Conservation (phyloP, 805 yeast species). For the Hanseniaspora occidentalis region DNA sequence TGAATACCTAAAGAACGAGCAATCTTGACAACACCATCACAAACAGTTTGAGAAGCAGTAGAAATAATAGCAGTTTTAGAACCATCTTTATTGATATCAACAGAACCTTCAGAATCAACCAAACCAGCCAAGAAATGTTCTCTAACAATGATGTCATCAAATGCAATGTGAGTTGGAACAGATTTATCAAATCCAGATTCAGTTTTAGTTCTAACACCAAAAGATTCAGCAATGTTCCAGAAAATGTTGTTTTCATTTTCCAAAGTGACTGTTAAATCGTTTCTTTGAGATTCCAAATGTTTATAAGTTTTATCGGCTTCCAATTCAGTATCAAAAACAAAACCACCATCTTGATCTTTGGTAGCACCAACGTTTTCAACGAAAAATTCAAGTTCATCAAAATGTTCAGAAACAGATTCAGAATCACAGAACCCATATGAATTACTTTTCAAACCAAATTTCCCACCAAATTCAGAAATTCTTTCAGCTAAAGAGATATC, state of each 20-base stretch:
- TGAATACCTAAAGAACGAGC: slow-evolving; percentile 34
- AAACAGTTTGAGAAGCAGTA: slow-evolving; percentile 22
- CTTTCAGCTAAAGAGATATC: slow-evolving; percentile 18
- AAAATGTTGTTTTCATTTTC: slow-evolving; percentile 23
- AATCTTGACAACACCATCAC: slow-evolving; percentile 26
- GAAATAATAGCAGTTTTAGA: slow-evolving; percentile 20
- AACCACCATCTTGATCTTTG: slow-evolving; percentile 12
- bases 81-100: slow-evolving; percentile 12
- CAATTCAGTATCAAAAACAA: slow-evolving; percentile 16
- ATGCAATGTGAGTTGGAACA: slow-evolving; percentile 25
- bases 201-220: slow-evolving; percentile 13
- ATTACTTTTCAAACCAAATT: slow-evolving; percentile 17
- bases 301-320: slow-evolving; percentile 1
- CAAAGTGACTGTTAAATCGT: neutral
- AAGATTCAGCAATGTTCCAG: slow-evolving; percentile 18
- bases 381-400: slow-evolving; percentile 2
- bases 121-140: slow-evolving; percentile 34
- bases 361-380: slow-evolving; percentile 1
- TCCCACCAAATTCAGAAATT: slow-evolving; percentile 15
- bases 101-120: slow-evolving; percentile 29
- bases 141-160: slow-evolving; percentile 29
- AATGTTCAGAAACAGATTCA: slow-evolving; percentile 1
- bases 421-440: slow-evolving; percentile 1
- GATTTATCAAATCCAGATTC: slow-evolving; percentile 20
- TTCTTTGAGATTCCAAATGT: slow-evolving; percentile 1